phyloP scores from a whole-genome alignment of 805 yeast species.

The Wickerhamomyces sydowiorum region DNA sequence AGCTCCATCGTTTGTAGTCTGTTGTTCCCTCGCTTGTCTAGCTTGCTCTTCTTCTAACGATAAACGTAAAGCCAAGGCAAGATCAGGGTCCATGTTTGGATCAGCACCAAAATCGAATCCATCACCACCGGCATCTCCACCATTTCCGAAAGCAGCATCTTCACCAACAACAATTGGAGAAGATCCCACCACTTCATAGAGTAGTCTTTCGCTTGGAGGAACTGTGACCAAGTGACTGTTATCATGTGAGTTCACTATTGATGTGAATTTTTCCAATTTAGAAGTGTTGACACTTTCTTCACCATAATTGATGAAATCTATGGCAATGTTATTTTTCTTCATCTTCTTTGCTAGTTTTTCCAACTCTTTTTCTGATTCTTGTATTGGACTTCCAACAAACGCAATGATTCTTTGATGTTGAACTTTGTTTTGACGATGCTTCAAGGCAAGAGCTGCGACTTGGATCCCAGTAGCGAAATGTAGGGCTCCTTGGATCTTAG shows the following conservation, averaged over 20 bases:
- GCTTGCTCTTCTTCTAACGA: constrained; percentile 93
- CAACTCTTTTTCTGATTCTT: constrained; percentile 62
- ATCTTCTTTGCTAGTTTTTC: constrained; percentile 83
- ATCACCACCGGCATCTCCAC: constrained; percentile 39
- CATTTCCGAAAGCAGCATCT: constrained; percentile 45
- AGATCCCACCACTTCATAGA: constrained; percentile 74
- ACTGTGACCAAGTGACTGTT: constrained; percentile 79
- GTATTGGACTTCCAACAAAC: constrained; percentile 84
- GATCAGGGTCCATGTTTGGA: constrained; percentile 92
- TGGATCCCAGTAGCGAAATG: constrained; percentile 82
- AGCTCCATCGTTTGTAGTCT: constrained; percentile 17
- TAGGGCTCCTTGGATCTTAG: constrained; percentile 58
- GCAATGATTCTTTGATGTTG: constrained; percentile 87
- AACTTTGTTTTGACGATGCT: constrained; percentile 91
- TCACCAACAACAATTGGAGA: constrained; percentile 71
- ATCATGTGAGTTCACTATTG: constrained; percentile 65
- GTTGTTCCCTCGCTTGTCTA: constrained; percentile 75
- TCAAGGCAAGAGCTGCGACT: constrained; percentile 89
- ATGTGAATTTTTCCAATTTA: constrained; percentile 73
- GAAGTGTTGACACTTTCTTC: constrained; percentile 75
- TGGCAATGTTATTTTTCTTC: constrained; percentile 88
- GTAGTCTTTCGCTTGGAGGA: constrained; percentile 80
- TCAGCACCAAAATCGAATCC: constrained; percentile 70
- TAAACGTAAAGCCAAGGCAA: constrained; percentile 90
- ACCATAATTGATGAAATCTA: constrained; percentile 90